Evolutionary conservation across 306 rosid species (phyloP).

Genomic region (Purshia tridentata): DNA sequence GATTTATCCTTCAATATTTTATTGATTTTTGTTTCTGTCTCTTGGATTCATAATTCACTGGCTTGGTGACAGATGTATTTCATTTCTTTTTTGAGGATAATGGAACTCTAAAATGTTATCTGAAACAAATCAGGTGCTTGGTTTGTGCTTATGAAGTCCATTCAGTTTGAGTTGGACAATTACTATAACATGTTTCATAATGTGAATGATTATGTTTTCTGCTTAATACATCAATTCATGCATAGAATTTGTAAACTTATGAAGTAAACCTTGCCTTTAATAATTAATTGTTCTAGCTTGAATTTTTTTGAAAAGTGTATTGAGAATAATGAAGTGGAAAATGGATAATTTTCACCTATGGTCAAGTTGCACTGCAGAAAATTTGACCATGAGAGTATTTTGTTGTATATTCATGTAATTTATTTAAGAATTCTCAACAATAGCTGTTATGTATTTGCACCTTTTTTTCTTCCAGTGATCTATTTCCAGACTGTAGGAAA

Average conservation of each 20-base stretch:
- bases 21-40: neutral
- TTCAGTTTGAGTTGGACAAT: slow-evolving; percentile 10
- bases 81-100: neutral
- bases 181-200: neutral
- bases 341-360: neutral
- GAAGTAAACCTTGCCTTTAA: neutral
- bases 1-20: neutral
- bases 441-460: neutral
- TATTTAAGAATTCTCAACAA: slow-evolving; percentile 1
- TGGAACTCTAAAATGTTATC: neutral
- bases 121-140: neutral
- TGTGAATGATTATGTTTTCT: neutral
- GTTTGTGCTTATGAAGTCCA: slow-evolving; percentile 3
- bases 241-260: neutral
- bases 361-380: neutral
- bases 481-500: neutral
- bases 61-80: neutral
- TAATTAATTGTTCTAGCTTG: neutral
- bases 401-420: neutral
- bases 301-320: neutral
- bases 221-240: neutral
- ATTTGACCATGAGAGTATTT: neutral
- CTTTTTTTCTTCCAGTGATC: neutral
- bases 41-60: neutral
- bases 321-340: neutral